Evolutionary conservation across 2,329 filamentous ascomycete species (phyloP), one percentile per base, ranked within the genome.

Genomic region (Phoma sp.): DNA sequence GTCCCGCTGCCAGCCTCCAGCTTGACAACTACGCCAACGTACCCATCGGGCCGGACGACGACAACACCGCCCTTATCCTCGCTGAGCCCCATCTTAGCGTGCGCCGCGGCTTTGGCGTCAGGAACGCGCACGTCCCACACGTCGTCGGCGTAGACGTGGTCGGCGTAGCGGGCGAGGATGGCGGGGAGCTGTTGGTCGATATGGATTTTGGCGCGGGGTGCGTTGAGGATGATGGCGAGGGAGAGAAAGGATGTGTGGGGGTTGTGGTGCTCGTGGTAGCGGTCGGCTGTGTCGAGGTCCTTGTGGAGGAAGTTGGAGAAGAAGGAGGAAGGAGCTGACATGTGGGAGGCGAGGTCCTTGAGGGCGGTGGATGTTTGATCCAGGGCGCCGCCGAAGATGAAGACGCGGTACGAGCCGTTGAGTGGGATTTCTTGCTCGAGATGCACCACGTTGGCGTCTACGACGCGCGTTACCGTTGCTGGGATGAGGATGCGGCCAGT

Each of bases 81-180:
- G 61, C 89, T 84, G 24, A 96, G 74, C 0, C 93, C 93, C 82
- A 96, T 89, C 82, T 96, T 96, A 37, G 88, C 87, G 75, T 97
- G 93, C 5, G 91, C 91, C 2, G 90, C 82, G 5, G 88, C 91
- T 64, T 81, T 82, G 1, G 90, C 88, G 19, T 88, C 80, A 0
- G 89, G 87, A 0, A 91, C 88, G 6, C 85, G 81, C 38, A 83
- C 80, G 71, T 95, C 90, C 79, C 85, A 88, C 43, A 89, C 82
- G 74, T 96, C 92, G 67, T 96, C 93, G 1, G 92, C 90, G 68
- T 96, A 96, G 32, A 96, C 81, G 67, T 95, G 89, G 66, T 92
- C 88, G 43, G 87, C 82, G 74, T 96, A 96, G 50, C 90, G 83
- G 5, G 84, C 86, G 52, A 97, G 81, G 2, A 90, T 69, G 19